Evolutionary conservation across 176 grass and related monocot genomes (phyloP).

Genomic region (Panicum miliaceum): DNA sequence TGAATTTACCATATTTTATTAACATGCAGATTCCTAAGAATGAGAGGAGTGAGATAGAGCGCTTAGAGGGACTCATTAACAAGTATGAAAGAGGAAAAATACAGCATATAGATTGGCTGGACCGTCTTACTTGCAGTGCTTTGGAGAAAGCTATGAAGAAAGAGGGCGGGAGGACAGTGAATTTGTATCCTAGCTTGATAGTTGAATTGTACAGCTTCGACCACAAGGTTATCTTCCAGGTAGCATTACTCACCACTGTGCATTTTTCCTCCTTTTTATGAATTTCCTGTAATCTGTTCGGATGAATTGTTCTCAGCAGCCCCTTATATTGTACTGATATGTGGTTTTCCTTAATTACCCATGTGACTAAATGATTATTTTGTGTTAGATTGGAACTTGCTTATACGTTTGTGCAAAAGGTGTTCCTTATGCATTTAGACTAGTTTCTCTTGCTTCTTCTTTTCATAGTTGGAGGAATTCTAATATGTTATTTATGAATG

Average conservation of each 20-base stretch:
- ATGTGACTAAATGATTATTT: neutral
- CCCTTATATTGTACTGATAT: too few relatives aligned
- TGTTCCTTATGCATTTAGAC: neutral
- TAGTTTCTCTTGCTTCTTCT: neutral
- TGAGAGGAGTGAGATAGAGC: conserved; percentile 85
- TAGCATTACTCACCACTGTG: conserved; percentile 9
- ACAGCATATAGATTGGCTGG: conserved; percentile 89
- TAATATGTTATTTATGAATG: conserved; percentile 23
- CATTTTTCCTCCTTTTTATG: neutral
- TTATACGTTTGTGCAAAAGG: neutral
- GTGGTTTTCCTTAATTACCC: neutral
- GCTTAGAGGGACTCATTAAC: conserved; percentile 85
- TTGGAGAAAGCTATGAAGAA: conserved; percentile 73
- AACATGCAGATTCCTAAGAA: conserved; percentile 71
- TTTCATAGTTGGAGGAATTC: neutral
- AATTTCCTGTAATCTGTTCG: neutral
- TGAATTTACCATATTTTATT: neutral
- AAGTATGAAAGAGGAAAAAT: conserved; percentile 95
- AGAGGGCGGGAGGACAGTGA: conserved; percentile 48
- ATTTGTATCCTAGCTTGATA: conserved; percentile 72
- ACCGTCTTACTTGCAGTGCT: conserved; percentile 72
- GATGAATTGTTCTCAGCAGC: neutral
- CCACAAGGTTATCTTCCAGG: conserved; percentile 80
- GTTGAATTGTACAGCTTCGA: conserved; percentile 78
- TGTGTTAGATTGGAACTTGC: neutral